Base-by-base conservation (phyloP, 768 basidiomycete species). In the Sporobolomyces roseus region DNA sequence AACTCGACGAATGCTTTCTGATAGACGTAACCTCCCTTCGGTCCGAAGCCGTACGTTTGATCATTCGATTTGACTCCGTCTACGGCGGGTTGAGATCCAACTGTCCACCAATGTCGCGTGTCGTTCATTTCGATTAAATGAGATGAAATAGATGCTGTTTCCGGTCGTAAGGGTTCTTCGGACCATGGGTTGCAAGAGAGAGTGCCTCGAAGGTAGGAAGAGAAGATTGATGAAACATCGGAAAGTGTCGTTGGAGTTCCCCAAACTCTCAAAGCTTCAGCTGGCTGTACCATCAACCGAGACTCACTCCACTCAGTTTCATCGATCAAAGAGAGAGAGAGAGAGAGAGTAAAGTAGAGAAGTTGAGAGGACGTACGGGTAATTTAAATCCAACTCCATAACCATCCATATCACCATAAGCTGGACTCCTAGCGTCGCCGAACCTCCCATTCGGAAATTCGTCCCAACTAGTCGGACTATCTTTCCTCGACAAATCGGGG, bases 401-500 rank as follows among this genome's bases (percentile, higher is more conserved):
- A 2, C 94, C 94, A 77, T 99, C 94, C 62, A 99, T 81, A 80
- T 99, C 96, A 75, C 96, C 96, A 74, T 96, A 99, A 19, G 96
- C 96, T 33, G 96, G 96, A 83, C 89, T 91, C 65, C 96, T 86
- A 10, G 93, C 88, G 80, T 98, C 96, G 74, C 96, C 96, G 77
- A 94, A 99, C 73, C 96, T 90, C 63, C 96, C 96, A 78, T 99
- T 99, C 56, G 96, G 96, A 79, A 96, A 98, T 78, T 98, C 94
- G 61, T 77, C 76, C 73, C 73, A 76, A 48, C 63, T 67, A 36
- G 69, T 65, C 25, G 69, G 69, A 46, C 63, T 66, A 55, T 74
- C 72, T 50, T 74, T 67, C 32, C 72, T 50, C 33, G 59, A 43
- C 4, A 66, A 58, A 10, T 72, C 67, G 19, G 64, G 55, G 6